These are phyloP conservation scores for Jatropha curcas DNA, from an alignment of 345 rosid genomes.

Conservation along the genomic window DNA sequence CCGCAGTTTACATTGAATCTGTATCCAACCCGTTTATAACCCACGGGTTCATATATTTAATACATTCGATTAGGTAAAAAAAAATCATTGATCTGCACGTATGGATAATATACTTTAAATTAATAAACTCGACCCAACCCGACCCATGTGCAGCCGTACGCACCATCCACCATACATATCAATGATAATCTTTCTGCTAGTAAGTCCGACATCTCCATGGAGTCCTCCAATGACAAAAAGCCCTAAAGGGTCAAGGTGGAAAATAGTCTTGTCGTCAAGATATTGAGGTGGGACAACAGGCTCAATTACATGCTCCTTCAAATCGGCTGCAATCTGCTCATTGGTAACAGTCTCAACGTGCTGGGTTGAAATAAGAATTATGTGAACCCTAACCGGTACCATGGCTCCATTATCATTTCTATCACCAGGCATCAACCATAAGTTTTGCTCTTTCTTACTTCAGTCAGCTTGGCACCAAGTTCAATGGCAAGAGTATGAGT, in stretches of 20 bases:
- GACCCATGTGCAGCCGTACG: slow-evolving; percentile 19
- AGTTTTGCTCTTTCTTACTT: slow-evolving; percentile 15
- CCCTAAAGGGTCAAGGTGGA: slow-evolving; percentile 10
- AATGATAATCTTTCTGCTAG: slow-evolving; percentile 11
- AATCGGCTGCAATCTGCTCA: slow-evolving; percentile 3
- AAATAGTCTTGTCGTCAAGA: slow-evolving; percentile 10
- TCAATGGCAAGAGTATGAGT: slow-evolving; percentile 15
- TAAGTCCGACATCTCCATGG: slow-evolving; percentile 11
- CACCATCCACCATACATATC: slow-evolving; percentile 16
- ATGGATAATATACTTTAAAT: too few relatives aligned
- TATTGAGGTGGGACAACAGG: slow-evolving; percentile 9
- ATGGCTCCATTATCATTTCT: slow-evolving; percentile 14
- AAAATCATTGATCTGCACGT: too few relatives aligned
- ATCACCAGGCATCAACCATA: slow-evolving; percentile 20
- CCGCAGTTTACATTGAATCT: too few relatives aligned
- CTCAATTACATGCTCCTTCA: slow-evolving; percentile 17
- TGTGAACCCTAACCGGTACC: slow-evolving; percentile 19
- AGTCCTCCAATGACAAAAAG: slow-evolving; percentile 9
- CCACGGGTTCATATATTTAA: too few relatives aligned
- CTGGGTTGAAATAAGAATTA: slow-evolving; percentile 14
- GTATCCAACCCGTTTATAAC: too few relatives aligned
- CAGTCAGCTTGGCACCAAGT: slow-evolving; percentile 17
- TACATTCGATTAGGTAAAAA: too few relatives aligned
- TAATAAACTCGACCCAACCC: too few relatives aligned
- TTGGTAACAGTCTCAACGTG: slow-evolving; percentile 16